Conservation (phyloP, 2,329 filamentous ascomycete genomes). For the Rosellinia necatrix region DNA sequence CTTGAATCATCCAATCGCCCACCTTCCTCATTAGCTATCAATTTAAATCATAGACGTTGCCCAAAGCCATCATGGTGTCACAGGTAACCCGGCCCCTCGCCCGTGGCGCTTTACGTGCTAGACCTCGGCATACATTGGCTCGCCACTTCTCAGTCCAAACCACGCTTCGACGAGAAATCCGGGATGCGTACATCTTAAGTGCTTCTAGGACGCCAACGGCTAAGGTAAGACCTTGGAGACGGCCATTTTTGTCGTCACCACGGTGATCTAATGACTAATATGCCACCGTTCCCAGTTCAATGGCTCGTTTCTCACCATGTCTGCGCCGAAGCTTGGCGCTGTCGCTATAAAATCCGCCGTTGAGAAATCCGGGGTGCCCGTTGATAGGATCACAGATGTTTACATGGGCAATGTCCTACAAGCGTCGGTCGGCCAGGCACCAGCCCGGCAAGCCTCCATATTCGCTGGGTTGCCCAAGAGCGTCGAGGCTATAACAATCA, state of each 20-base stretch:
- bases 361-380: slow-evolving; percentile 80
- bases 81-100: slow-evolving; percentile 32
- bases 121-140: slow-evolving; percentile 34
- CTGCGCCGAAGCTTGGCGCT: slow-evolving; percentile 87
- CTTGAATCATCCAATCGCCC: no score
- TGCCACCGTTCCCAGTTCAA: slow-evolving; percentile 72
- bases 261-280: slow-evolving; percentile 3
- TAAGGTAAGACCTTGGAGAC: slow-evolving; percentile 61
- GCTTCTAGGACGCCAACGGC: slow-evolving; percentile 87
- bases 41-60: no score
- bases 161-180: slow-evolving; percentile 67
- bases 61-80: slow-evolving; percentile 32
- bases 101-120: slow-evolving; percentile 29
- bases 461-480: slow-evolving; percentile 83
- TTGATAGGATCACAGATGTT: slow-evolving; percentile 82
- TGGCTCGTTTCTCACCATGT: slow-evolving; percentile 80
- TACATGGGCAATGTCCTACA: slow-evolving; percentile 98
- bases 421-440: slow-evolving; percentile 82
- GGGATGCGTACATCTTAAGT: slow-evolving; percentile 92
- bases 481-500: slow-evolving; percentile 89
- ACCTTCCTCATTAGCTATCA: no score
- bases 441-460: slow-evolving; percentile 86
- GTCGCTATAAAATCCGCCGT: slow-evolving; percentile 91
- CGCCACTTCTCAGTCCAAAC: slow-evolving; percentile 54
- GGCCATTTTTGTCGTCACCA: neutral